Base-by-base conservation (phyloP, 331 rosid genomes). In the Malus hybrid region DNA sequence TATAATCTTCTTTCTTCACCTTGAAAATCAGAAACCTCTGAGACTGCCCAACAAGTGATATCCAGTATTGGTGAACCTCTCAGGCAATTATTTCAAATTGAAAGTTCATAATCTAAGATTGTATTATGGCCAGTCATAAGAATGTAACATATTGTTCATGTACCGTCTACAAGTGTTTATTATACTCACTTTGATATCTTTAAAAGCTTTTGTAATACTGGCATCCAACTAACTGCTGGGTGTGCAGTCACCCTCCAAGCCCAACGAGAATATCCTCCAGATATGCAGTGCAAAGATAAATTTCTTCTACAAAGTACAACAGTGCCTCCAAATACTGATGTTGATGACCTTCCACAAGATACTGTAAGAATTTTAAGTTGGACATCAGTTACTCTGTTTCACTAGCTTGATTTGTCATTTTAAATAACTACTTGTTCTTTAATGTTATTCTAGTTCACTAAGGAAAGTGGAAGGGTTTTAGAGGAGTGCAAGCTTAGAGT, bases 401-500 rank as follows among this genome's bases (percentile, higher is more conserved):
- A 55, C 78, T 84, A 62, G 29, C 31, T 48, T 71, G 61, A 22
- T 77, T 71, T 27, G 20, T 54, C 70, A 64, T 67, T 82, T 20
- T 76, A 29, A 75, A 55, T 62, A 32, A 65, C 32, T 16, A 6
- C 57, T 29, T 81, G 73, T 72, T 70, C 66, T 71, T 39, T 79
- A 16, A 69, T 57, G 67, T 79, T 84, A 75, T 76, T 79, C 62
- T 90, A 94, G 99, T 92, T 94, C 79, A 90, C 7, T 62, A 94
- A 94, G 88, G 99, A 92, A 3, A 83, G 84, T 76, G 99, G 97
- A 81, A 85, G 84, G 83, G 48, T 79, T 24, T 46, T 92, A 63
- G 97, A 94, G 85, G 99, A 94, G 78, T 79, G 89, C 91, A 94
- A 90, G 86, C 93, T 94, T 80, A 84, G 84, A 83, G 99, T 94